These are phyloP conservation scores for Myxozyma nipponensis DNA, from an alignment of 805 yeast genomes.

Conservation along the genomic window DNA sequence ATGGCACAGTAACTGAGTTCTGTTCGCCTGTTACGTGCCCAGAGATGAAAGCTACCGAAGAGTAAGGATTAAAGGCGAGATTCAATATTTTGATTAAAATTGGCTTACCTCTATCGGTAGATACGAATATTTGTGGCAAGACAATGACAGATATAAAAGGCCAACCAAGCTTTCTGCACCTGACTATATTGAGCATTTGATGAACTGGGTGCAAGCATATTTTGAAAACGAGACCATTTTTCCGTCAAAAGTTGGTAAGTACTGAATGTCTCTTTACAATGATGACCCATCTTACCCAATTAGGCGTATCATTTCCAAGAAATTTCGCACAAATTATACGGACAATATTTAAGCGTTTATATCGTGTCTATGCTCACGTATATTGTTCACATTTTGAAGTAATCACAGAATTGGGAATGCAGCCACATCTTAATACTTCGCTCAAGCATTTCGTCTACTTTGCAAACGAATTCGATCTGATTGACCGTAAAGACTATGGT, in stretches of 20 bases:
- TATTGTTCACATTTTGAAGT: slow-evolving; percentile 98
- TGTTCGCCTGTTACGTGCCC: slow-evolving; percentile 96
- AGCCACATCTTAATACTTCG: slow-evolving; percentile 88
- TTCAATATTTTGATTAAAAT: no score
- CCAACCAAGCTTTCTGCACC: slow-evolving; percentile 93
- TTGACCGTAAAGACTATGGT: slow-evolving; percentile 79
- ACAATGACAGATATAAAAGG: slow-evolving; percentile 53
- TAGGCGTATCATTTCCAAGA: slow-evolving; percentile 74
- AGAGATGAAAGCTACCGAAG: slow-evolving; percentile 95
- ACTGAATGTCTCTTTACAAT: not conserved
- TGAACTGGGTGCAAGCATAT: slow-evolving; percentile 93
- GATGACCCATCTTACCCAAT: not conserved
- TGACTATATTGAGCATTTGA: slow-evolving; percentile 84
- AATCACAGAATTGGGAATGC: slow-evolving; percentile 85
- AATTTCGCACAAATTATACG: slow-evolving; percentile 74
- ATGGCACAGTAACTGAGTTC: slow-evolving; percentile 92
- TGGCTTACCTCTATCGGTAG: slow-evolving; percentile 1
- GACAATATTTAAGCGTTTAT: slow-evolving; percentile 84
- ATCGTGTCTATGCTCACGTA: slow-evolving; percentile 93
- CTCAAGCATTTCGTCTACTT: slow-evolving; percentile 90
- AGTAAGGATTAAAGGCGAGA: slow-evolving; percentile 47
- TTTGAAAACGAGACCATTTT: slow-evolving; percentile 87
- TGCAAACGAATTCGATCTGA: slow-evolving; percentile 74
- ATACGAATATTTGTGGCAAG: slow-evolving; percentile 91
- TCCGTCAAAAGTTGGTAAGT: slow-evolving; percentile 72